phyloP scores from a whole-genome alignment of 139 green algal species.

The Picochlorum sp. region DNA sequence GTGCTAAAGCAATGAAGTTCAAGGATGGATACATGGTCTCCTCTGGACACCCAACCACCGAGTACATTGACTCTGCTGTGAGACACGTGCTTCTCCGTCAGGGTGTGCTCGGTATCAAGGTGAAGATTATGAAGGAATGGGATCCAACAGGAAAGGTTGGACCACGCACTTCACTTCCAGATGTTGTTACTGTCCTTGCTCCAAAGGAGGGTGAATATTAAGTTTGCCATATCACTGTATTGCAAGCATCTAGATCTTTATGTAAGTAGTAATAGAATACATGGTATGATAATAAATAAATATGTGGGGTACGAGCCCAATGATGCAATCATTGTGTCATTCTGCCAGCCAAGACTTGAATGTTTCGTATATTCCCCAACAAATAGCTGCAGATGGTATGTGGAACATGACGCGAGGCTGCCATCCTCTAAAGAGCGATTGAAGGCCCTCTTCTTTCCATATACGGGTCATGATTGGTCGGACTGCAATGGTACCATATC shows the following conservation, averaged over 20 bases:
- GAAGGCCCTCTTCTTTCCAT: conserved; percentile 63
- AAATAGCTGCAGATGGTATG: conserved; percentile 80
- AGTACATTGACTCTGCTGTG: conserved; percentile 94
- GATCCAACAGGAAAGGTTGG: conserved; percentile 92
- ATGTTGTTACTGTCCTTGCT: conserved; percentile 85
- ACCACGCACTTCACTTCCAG: conserved; percentile 85
- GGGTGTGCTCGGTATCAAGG: conserved; percentile 95
- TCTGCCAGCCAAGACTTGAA: conserved; percentile 58
- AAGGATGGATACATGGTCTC: conserved; percentile 96
- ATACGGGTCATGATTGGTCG: conserved; percentile 58
- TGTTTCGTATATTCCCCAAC: conserved; percentile 92
- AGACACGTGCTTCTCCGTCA: conserved; percentile 96
- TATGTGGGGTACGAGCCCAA: background rate
- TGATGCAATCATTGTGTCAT: conserved; percentile 1
- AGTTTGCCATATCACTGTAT: background rate
- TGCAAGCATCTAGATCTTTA: too few species aligned
- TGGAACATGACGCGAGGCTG: conserved; percentile 88
- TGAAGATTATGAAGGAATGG: conserved; percentile 97
- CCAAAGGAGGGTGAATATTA: conserved; percentile 77
- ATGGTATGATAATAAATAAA: background rate
- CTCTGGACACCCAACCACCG: conserved; percentile 68
- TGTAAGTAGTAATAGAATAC: background rate
- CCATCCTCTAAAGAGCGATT: conserved; percentile 68
- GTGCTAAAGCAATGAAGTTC: conserved; percentile 99
- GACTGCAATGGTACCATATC: conserved; percentile 48